Conservation (phyloP, 2,329 filamentous ascomycete genomes). For the Stagonosporopsis chrysanthemi region DNA sequence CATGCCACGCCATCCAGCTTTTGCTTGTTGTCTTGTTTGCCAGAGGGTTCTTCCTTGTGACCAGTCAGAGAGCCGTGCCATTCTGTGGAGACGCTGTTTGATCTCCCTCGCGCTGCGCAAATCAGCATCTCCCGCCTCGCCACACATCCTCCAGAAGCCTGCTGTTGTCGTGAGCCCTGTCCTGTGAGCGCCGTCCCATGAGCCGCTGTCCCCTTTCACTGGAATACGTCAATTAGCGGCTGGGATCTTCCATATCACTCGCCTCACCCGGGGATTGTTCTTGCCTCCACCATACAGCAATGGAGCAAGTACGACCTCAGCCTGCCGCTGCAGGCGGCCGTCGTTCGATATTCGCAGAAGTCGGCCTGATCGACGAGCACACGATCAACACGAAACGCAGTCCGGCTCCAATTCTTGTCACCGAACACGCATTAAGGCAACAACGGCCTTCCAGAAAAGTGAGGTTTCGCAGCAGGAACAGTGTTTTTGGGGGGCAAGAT, state of each 20-base stretch:
- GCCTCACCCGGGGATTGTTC: conserved; percentile 1
- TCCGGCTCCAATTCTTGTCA: conserved; percentile 36
- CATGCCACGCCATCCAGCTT: conserved; percentile 5
- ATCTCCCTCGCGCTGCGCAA: conserved; percentile 9
- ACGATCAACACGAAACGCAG: conserved; percentile 39
- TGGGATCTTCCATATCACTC: conserved; percentile 1
- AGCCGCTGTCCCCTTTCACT: conserved; percentile 12
- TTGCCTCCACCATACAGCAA: conserved; percentile 18
- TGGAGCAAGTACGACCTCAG: conserved; percentile 40
- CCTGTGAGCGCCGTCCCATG: conserved; percentile 11
- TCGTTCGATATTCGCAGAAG: conserved; percentile 48
- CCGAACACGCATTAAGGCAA: conserved; percentile 25
- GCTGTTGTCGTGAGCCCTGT: not conserved
- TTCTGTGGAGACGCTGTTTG: conserved; percentile 21
- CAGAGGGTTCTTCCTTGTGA: conserved; percentile 18
- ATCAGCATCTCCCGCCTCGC: conserved; percentile 17
- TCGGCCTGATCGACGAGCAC: conserved; percentile 47
- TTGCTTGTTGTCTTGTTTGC: conserved; percentile 11
- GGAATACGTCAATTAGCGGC: conserved; percentile 2
- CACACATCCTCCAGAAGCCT: conserved; percentile 6
- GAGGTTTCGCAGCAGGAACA: conserved; percentile 43
- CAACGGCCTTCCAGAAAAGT: conserved; percentile 39
- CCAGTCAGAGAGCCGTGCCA: conserved; percentile 7
- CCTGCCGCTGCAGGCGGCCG: conserved; percentile 31
- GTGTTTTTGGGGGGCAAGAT: conserved; percentile 32